A percentile compares a stretch with the other conserved stretches of the same genome.
phyloP scores from a whole-genome alignment of 2,329 filamentous ascomycete species.

The Niveomyces coronatus region DNA sequence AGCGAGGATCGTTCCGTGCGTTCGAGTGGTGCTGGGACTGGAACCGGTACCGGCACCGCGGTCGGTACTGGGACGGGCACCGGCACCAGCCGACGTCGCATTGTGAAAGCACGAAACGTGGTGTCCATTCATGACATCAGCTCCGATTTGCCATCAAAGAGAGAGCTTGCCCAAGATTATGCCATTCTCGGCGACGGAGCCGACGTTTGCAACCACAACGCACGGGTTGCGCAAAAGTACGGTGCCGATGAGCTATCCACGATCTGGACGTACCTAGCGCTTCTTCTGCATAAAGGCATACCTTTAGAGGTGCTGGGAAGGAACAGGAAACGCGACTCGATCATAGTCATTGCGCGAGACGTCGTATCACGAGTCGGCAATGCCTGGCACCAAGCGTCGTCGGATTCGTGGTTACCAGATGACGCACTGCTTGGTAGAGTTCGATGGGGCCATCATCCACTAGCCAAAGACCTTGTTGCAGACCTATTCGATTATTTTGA shows the following conservation, averaged over 20 bases:
- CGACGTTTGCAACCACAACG: conserved; percentile 79
- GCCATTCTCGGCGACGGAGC: conserved; percentile 72
- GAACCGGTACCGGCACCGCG: conserved; percentile 40
- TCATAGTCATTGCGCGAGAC: conserved; percentile 59
- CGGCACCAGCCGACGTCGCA: conserved; percentile 38
- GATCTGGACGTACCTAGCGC: conserved; percentile 71
- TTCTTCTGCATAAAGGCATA: conserved; percentile 69
- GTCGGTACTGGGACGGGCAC: conserved; percentile 41
- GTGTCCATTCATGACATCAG: conserved; percentile 64
- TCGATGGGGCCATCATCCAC: conserved; percentile 57
- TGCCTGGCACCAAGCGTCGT: conserved; percentile 10
- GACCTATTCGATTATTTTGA: conserved; percentile 57
- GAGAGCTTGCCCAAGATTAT: conserved; percentile 67
- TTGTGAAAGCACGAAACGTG: conserved; percentile 51
- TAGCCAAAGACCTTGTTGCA: conserved; percentile 50
- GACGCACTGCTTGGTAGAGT: conserved; percentile 44
- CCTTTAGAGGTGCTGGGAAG: conserved; percentile 55
- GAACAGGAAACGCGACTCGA: conserved; percentile 44
- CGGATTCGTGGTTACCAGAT: conserved; percentile 2
- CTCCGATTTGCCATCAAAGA: conserved; percentile 66
- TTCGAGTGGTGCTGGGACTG: conserved; percentile 52
- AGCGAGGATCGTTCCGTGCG: conserved; percentile 46
- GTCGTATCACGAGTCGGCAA: conserved; percentile 34
- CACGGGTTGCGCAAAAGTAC: conserved; percentile 60
- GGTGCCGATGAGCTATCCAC: conserved; percentile 63